Conservation (phyloP, 1,139 yeast species). For the Candida gigantensis region DNA sequence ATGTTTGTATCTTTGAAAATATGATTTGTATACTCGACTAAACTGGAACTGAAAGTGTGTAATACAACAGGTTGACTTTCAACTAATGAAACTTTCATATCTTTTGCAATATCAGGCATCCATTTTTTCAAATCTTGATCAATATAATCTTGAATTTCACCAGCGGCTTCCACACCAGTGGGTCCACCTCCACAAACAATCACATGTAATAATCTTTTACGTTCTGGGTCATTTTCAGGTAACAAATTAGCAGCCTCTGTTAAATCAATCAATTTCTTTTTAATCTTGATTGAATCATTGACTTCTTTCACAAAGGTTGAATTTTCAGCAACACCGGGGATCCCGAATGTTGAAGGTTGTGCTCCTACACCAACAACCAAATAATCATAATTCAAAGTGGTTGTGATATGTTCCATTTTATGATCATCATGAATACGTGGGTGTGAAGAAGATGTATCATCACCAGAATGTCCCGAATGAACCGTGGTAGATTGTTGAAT, state of each 20-base stretch:
- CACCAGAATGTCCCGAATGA: constrained; percentile 52
- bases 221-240: constrained; percentile 70
- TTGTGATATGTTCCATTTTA: constrained; percentile 42
- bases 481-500: constrained; percentile 46
- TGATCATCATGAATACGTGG: constrained; percentile 40
- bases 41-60: constrained; percentile 80
- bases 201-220: constrained; percentile 76
- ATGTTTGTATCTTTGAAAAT: constrained; percentile 79
- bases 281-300: constrained; percentile 74
- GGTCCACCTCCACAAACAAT: constrained; percentile 97
- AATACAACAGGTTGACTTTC: constrained; percentile 90
- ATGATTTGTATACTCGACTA: constrained; percentile 80
- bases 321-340: constrained; percentile 86
- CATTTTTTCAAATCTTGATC: constrained; percentile 86
- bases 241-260: constrained; percentile 80
- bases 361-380: constrained; percentile 90
- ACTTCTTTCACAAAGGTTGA: constrained; percentile 85
- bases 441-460: constrained; percentile 43
- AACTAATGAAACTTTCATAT: constrained; percentile 76
- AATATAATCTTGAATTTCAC: constrained; percentile 89
- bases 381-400: constrained; percentile 66
- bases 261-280: constrained; percentile 73
- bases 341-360: constrained; percentile 86
- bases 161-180: constrained; percentile 94
- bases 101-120: constrained; percentile 83